Evolutionary conservation across 305 asterid species (phyloP).

Genomic region (Striga hermonthica): DNA sequence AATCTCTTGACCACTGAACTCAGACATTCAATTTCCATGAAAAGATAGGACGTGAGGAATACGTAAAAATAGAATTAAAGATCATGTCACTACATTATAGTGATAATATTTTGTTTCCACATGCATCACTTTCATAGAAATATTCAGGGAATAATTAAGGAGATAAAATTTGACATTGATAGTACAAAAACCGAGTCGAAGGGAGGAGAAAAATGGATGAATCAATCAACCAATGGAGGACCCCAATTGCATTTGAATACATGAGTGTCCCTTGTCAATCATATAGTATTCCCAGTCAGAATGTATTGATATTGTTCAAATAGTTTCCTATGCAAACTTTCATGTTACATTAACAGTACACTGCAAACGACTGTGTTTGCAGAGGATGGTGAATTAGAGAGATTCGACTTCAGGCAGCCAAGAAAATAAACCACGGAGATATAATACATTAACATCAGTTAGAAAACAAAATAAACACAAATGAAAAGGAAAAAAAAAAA

Average conservation of each 20-base stretch:
- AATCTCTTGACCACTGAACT: slow-evolving; percentile 47
- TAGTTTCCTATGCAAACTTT: background rate
- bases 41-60: slow-evolving; percentile 23
- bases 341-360: background rate
- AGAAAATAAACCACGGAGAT: background rate
- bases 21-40: slow-evolving; percentile 29
- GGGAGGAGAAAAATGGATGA: slow-evolving; percentile 21
- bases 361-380: slow-evolving; percentile 17
- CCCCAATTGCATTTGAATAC: slow-evolving; percentile 24
- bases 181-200: slow-evolving; percentile 13
- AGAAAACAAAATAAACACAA: background rate
- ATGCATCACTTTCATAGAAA: slow-evolving; percentile 3
- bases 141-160: slow-evolving; percentile 22
- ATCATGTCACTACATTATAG: slow-evolving; percentile 14
- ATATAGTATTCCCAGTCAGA: slow-evolving; percentile 10
- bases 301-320: slow-evolving; percentile 16
- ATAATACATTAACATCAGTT: slow-evolving; percentile 8
- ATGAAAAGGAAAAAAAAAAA: background rate
- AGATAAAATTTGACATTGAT: slow-evolving; percentile 15
- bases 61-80: slow-evolving; percentile 14
- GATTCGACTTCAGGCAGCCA: slow-evolving; percentile 27
- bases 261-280: slow-evolving; percentile 15
- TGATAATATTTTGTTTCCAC: slow-evolving; percentile 5
- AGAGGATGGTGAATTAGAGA: slow-evolving; percentile 15
- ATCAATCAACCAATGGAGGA: slow-evolving; percentile 18